Evolutionary conservation across 495 filamentous ascomycete species (phyloP).

Genomic region (Acidomyces sp.): DNA sequence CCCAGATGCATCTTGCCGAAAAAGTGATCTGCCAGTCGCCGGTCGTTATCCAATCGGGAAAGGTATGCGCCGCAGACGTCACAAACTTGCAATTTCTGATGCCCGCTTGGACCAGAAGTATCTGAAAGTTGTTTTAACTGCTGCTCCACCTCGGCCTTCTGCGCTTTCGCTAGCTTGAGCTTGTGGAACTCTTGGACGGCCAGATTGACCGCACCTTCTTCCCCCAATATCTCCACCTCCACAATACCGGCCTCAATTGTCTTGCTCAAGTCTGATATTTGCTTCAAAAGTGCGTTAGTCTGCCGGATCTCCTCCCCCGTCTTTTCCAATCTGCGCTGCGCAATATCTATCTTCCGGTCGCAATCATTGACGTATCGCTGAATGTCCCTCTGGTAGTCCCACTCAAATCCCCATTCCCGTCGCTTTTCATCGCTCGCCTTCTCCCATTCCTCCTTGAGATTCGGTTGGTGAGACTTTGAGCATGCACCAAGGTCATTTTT

Average conservation of each 20-base stretch:
- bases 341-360: slow-evolving; percentile 81
- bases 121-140: slow-evolving; percentile 87
- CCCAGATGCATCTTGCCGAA: slow-evolving; percentile 99
- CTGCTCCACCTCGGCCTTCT: slow-evolving; percentile 72
- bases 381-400: slow-evolving; percentile 92
- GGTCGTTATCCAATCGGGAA: slow-evolving; percentile 81
- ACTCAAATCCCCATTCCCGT: slow-evolving; percentile 76
- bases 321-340: slow-evolving; percentile 86
- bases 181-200: slow-evolving; percentile 80
- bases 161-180: slow-evolving; percentile 62
- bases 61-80: slow-evolving; percentile 96
- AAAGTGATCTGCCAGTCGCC: slow-evolving; percentile 89
- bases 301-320: slow-evolving; percentile 94
- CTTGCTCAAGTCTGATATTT: slow-evolving; percentile 67
- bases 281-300: slow-evolving; percentile 86
- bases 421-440: slow-evolving; percentile 51
- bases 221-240: slow-evolving; percentile 75
- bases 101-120: slow-evolving; percentile 78
- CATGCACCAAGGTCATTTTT: slow-evolving; percentile 94
- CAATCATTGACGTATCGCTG: slow-evolving; percentile 92
- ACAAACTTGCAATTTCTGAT: slow-evolving; percentile 97
- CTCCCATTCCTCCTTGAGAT: slow-evolving; percentile 79
- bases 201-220: slow-evolving; percentile 62
- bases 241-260: slow-evolving; percentile 71
- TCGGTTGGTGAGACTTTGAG: slow-evolving; percentile 78